Conservation (phyloP, 129 eudicot genomes). For the Gnaphalium uliginosum region DNA sequence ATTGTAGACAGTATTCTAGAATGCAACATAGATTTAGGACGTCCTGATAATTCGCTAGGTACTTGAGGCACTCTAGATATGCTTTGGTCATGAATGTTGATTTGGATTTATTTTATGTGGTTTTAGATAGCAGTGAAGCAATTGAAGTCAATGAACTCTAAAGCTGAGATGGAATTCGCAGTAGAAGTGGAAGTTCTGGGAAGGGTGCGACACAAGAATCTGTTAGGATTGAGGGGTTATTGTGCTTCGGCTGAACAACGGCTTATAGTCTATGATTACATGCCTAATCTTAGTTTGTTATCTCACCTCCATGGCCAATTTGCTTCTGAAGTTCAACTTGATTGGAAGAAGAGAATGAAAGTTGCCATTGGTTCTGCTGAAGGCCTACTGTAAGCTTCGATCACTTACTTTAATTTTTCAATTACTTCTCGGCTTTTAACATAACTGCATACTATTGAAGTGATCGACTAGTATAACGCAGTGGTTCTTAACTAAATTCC, state of each 20-base stretch:
- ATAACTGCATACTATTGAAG: too few relatives aligned
- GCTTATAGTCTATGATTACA: conserved; percentile 81
- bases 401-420: background rate
- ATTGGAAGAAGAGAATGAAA: conserved; percentile 75
- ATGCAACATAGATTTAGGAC: background rate
- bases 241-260: conserved; percentile 72
- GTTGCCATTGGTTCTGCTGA: conserved; percentile 74
- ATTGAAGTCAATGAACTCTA: conserved; percentile 76
- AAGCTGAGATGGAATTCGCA: conserved; percentile 92
- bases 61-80: background rate
- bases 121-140: conserved; percentile 86
- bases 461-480: too few relatives aligned
- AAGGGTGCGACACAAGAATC: conserved; percentile 79
- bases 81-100: background rate
- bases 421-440: background rate
- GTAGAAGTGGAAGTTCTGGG: conserved; percentile 92
- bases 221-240: conserved; percentile 74
- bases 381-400: conserved; percentile 66
- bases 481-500: too few relatives aligned
- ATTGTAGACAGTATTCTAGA: background rate
- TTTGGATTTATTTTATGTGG: background rate
- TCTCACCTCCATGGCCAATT: conserved; percentile 84
- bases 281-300: conserved; percentile 85
- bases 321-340: conserved; percentile 58
- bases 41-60: too few relatives aligned